Evolutionary conservation across 163 green algal species (phyloP).

Genomic region (Chlamydomonas reinhardtii): DNA sequence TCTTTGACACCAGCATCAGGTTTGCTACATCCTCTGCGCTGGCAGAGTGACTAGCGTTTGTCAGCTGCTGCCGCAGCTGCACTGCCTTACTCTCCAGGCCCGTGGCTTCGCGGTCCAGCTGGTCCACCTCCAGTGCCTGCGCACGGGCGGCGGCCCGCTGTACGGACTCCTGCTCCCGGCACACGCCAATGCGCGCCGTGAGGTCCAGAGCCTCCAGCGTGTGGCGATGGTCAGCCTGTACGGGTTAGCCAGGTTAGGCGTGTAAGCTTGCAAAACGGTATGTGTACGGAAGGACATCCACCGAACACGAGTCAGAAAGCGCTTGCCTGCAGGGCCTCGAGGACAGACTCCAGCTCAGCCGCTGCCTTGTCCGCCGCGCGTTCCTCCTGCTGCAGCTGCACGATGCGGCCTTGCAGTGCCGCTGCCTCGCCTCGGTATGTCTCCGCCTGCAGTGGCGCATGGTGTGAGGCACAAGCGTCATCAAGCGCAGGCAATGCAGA

Average conservation of each 20-base stretch:
- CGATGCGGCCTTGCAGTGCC: slow-evolving; percentile 27
- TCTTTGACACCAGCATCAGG: slow-evolving; percentile 29
- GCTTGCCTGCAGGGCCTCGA: not conserved
- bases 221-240: not conserved
- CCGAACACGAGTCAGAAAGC: too few species aligned
- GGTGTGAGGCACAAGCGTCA: too few species aligned
- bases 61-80: slow-evolving; percentile 44
- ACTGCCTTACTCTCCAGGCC: slow-evolving; percentile 22
- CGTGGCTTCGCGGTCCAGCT: slow-evolving; percentile 7
- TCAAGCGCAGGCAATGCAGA: not conserved
- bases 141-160: not conserved
- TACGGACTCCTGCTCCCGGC: not conserved
- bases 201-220: slow-evolving; percentile 35
- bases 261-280: too few species aligned
- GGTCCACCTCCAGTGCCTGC: not conserved
- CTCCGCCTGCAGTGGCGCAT: slow-evolving; percentile 13
- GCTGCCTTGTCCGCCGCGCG: not conserved
- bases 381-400: slow-evolving; percentile 30
- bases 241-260: too few species aligned
- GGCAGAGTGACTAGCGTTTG: slow-evolving; percentile 11
- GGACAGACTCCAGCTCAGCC: not conserved
- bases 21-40: slow-evolving; percentile 28
- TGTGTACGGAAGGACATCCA: too few species aligned
- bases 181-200: not conserved
- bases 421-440: slow-evolving; percentile 28